Conservation (phyloP, 208 protist species). For the Naegleria lovaniensis region DNA sequence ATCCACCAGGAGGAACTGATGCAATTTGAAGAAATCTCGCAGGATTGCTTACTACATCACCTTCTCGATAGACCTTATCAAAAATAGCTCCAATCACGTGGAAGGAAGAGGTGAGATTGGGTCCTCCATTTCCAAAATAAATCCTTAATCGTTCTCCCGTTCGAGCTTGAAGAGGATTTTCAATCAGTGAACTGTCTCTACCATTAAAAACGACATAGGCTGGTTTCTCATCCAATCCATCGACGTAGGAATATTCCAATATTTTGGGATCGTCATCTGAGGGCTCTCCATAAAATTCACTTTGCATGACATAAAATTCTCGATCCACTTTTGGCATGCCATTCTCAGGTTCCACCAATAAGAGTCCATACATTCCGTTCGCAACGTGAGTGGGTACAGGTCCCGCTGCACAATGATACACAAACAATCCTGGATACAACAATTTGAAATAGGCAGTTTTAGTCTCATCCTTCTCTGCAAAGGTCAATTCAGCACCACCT, state of each 20-base stretch:
- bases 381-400: conserved; percentile 32
- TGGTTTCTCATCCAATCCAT: neutral
- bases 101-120: neutral
- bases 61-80: conserved; percentile 13
- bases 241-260: neutral
- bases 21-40: neutral
- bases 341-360: conserved; percentile 34
- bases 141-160: neutral
- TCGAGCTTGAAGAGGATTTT: neutral
- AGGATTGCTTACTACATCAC: neutral
- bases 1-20: neutral
- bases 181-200: neutral
- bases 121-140: neutral
- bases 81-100: conserved; percentile 21
- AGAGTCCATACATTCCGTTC: conserved; percentile 37
- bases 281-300: conserved; percentile 31
- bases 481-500: conserved; percentile 11
- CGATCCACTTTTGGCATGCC: conserved; percentile 30
- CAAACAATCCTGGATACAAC: conserved; percentile 29
- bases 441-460: conserved; percentile 28
- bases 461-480: conserved; percentile 17
- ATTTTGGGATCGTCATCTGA: conserved; percentile 13
- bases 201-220: conserved; percentile 18
- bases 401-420: conserved; percentile 36
- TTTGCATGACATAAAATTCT: conserved; percentile 42